Evolutionary conservation across 345 rosid genomes (phyloP), one percentile per base, ranked within the genome.

Genomic region (Euphorbia tirucalli): DNA sequence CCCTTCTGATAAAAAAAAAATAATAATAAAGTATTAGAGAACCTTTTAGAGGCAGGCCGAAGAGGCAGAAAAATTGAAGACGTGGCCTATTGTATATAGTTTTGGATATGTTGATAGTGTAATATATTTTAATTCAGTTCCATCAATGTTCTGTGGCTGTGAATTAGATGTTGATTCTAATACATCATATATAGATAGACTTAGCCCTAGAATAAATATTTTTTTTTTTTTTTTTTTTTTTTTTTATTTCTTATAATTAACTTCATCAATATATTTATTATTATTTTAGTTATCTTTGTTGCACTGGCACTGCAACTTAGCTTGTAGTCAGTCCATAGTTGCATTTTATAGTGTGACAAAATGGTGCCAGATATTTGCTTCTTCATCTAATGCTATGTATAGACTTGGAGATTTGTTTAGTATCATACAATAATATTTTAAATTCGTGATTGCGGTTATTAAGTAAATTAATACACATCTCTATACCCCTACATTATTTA

Each of bases 41-140:
- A 52, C 70, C 71, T 21, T 71, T 68, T 58, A 25, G 59, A 61
- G 74, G 48, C 75, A 59, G 19, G 72, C 74, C 73, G 44, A 18
- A 54, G 27, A 4, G 67, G 8, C 70, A 39, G 73, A 55, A 65
- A 58, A 61, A 63, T 65, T 66, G 31, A 49, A 70, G 68, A 78
- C 80, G 79, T 76, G 77, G 82, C 84, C 60, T 71, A 73, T 68
- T 77, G 50, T 54, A 22, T 62, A 16, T 19, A 21, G 48, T 67
- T 43, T 39, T 25, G 30, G 28, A 6, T 64, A 13, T 44, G 5
- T 44, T 27, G 22, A n/a, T n/a, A n/a, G n/a, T n/a, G n/a, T n/a
- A n/a, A n/a, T n/a, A n/a, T 50, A 59, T 16, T 43, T 43, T 2
- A 1, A 27, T 3, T 44, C 0, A 0, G 52, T 30, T 59, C 8